Evolutionary conservation across 495 filamentous ascomycete species (phyloP).

Genomic region (Penicillium psychrofluorescens): DNA sequence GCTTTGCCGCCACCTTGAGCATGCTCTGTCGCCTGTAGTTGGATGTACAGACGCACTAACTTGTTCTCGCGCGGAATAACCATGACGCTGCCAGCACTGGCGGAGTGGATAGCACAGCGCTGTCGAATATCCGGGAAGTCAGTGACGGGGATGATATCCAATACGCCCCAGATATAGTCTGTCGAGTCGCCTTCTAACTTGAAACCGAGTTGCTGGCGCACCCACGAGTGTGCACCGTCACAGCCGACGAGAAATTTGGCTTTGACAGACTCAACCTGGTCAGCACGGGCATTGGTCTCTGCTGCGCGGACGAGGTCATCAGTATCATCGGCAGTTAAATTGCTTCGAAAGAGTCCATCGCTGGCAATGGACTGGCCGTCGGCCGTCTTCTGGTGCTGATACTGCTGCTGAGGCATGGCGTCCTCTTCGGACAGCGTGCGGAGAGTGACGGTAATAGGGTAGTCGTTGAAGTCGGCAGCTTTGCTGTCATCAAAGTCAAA

Average conservation of each 20-base stretch:
- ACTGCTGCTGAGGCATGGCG: slow-evolving; percentile 15
- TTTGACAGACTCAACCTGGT: slow-evolving; percentile 29
- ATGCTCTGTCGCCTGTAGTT: slow-evolving; percentile 45
- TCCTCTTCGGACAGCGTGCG: slow-evolving; percentile 40
- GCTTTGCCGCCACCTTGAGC: slow-evolving; percentile 14
- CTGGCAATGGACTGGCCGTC: slow-evolving; percentile 8
- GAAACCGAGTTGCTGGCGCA: slow-evolving; percentile 44
- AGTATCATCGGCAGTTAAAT: slow-evolving; percentile 47
- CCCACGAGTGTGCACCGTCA: slow-evolving; percentile 58
- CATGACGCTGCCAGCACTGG: slow-evolving; percentile 52
- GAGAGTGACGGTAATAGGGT: slow-evolving; percentile 45
- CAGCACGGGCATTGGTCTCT: slow-evolving; percentile 14
- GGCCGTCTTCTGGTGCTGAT: slow-evolving; percentile 2
- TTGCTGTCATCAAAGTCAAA: slow-evolving; percentile 35
- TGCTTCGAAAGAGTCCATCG: slow-evolving; percentile 53
- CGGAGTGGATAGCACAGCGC: slow-evolving; percentile 56
- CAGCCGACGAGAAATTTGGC: slow-evolving; percentile 60
- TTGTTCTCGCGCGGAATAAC: slow-evolving; percentile 61
- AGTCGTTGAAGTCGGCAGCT: slow-evolving; percentile 36
- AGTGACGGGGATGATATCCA: slow-evolving; percentile 57
- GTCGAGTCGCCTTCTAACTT: slow-evolving; percentile 50
- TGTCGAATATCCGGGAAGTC: slow-evolving; percentile 61
- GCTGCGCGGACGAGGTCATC: slow-evolving; percentile 42
- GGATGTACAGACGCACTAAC: slow-evolving; percentile 62
- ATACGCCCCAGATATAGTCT: slow-evolving; percentile 54